Percentiles rank a stretch among this genome's conserved stretches.
Conservation (phyloP, 225 moss, liverwort and hornwort genomes). For the Antitrichia curtipendula region DNA sequence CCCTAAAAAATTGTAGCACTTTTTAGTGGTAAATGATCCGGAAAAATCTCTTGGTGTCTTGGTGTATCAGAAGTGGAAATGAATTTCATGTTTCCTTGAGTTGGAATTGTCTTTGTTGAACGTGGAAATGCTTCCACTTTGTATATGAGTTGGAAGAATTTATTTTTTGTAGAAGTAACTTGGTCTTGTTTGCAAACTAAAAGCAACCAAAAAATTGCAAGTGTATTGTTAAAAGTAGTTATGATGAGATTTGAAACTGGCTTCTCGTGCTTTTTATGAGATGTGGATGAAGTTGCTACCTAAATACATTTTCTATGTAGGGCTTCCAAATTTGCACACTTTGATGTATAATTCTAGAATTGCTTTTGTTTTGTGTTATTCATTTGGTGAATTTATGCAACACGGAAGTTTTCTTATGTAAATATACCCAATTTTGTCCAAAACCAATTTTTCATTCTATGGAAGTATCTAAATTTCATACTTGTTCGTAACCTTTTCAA, state of each 20-base stretch:
- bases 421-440: not conserved
- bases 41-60: fast-evolving
- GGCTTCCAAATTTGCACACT: not conserved
- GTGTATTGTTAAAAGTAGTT: not conserved
- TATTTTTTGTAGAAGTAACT: too few species aligned
- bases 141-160: too few species aligned
- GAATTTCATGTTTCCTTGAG: not conserved
- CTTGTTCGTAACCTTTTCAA: not conserved
- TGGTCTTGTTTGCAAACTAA: not conserved
- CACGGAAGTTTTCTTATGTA: too few species aligned
- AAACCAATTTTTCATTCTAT: not conserved
- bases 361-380: not conserved
- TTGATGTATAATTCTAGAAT: not conserved
- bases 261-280: fast-evolving
- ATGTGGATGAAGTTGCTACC: not conserved
- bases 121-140: not conserved
- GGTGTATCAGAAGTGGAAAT: not conserved
- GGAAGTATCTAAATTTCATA: not conserved
- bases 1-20: too few species aligned
- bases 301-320: not conserved
- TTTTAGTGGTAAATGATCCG: too few species aligned
- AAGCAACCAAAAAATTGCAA: not conserved
- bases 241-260: fast-evolving
- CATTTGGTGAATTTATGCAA: not conserved
- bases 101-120: not conserved